Evolutionary conservation across 164 flowering plant genomes (phyloP).

Genomic region (Macadamia tetraphylla): DNA sequence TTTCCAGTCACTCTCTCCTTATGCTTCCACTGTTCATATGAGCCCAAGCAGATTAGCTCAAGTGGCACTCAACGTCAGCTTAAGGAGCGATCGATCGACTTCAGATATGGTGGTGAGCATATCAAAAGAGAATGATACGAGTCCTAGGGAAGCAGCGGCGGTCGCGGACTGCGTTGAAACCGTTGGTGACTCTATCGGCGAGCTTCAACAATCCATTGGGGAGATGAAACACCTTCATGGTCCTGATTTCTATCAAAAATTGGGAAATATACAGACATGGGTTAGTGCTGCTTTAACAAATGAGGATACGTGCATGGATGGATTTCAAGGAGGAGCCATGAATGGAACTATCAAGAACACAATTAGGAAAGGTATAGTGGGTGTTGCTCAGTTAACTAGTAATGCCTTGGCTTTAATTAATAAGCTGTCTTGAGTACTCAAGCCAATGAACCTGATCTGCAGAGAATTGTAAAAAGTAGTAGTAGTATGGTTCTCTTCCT

Average conservation of each 20-base stretch:
- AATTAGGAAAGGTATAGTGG: not conserved
- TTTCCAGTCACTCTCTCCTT: slow-evolving; percentile 31
- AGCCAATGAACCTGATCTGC: too few species aligned
- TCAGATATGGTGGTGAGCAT: slow-evolving; percentile 21
- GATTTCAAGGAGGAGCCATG: slow-evolving; percentile 26
- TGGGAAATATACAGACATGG: slow-evolving; percentile 53
- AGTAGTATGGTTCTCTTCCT: too few species aligned
- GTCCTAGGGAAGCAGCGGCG: slow-evolving; percentile 32
- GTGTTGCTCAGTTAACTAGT: not conserved
- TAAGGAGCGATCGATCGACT: slow-evolving; percentile 21
- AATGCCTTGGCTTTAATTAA: not conserved
- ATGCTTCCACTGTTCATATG: slow-evolving; percentile 31
- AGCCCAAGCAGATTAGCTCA: slow-evolving; percentile 28
- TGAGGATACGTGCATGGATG: slow-evolving; percentile 58
- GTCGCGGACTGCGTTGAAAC: slow-evolving; percentile 44
- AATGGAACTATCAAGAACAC: slow-evolving; percentile 18
- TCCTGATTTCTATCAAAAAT: slow-evolving; percentile 25
- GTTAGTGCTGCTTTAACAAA: slow-evolving; percentile 63
- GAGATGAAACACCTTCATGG: slow-evolving; percentile 35
- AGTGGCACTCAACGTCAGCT: slow-evolving; percentile 36
- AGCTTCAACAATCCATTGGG: slow-evolving; percentile 36
- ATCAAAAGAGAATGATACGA: slow-evolving; percentile 7
- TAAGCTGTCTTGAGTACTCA: not conserved
- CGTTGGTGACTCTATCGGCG: slow-evolving; percentile 40
- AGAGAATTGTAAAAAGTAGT: too few species aligned